A percentile compares a stretch with the other conserved stretches of the same genome.
These are phyloP conservation scores for Xylaria sp. DNA, from an alignment of 2,329 filamentous ascomycete genomes.

Conservation along the genomic window DNA sequence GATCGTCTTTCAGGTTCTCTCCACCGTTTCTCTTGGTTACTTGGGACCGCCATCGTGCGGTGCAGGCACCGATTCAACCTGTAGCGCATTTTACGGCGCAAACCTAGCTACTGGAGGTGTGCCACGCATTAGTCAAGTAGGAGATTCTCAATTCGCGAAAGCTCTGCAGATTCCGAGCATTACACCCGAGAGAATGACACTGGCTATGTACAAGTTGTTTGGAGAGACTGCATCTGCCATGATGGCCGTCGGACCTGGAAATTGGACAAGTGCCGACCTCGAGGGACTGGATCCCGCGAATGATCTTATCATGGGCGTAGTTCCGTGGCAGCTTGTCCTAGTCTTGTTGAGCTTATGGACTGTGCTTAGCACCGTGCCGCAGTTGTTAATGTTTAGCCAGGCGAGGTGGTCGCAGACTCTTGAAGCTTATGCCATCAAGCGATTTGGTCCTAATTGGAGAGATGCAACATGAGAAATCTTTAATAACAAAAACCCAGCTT, in stretches of 20 bases:
- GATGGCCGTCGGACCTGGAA: slow-evolving; percentile 19
- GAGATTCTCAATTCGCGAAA: slow-evolving; percentile 8
- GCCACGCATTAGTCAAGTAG: slow-evolving; percentile 11
- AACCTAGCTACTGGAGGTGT: slow-evolving; percentile 21
- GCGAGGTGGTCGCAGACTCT: slow-evolving; percentile 13
- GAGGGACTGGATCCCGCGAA: slow-evolving; percentile 18
- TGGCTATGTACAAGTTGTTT: slow-evolving; percentile 25
- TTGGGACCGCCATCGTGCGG: slow-evolving; percentile 13
- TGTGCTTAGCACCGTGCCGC: slow-evolving; percentile 16
- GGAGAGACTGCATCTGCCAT: slow-evolving; percentile 19
- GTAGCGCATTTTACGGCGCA: slow-evolving; percentile 19
- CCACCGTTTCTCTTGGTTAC: slow-evolving; percentile 14
- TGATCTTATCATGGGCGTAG: slow-evolving; percentile 13
- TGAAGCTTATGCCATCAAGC: slow-evolving; percentile 10
- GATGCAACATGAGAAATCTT: background rate
- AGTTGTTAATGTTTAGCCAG: slow-evolving; percentile 10
- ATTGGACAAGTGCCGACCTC: slow-evolving; percentile 14
- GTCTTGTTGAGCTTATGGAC: slow-evolving; percentile 14
- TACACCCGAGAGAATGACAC: slow-evolving; percentile 19
- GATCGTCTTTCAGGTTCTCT: slow-evolving; percentile 18
- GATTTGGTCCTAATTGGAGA: slow-evolving; percentile 5
- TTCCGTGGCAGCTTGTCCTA: slow-evolving; percentile 11
- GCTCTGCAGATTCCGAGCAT: slow-evolving; percentile 18
- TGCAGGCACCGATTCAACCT: slow-evolving; percentile 3
- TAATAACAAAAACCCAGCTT: no score